These are phyloP conservation scores for Pseudonitzschia pungens DNA, from an alignment of 108 stramenopile species.

Conservation along the genomic window DNA sequence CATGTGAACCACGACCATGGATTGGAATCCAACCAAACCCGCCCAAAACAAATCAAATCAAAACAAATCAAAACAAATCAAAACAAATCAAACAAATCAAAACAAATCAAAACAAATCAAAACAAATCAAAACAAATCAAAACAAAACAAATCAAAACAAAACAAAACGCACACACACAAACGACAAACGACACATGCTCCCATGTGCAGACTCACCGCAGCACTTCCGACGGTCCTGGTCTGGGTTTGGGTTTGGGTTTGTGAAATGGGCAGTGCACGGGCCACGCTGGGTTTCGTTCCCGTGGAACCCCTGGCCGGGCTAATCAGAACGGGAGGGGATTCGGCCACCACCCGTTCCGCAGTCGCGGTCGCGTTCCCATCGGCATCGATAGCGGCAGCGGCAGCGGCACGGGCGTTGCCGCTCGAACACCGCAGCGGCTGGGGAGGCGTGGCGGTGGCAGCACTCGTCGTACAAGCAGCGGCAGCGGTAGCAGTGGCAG, in stretches of 20 bases:
- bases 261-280: not conserved
- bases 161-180: not conserved
- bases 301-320: slow-evolving; percentile 15
- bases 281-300: slow-evolving; percentile 2
- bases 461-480: no score
- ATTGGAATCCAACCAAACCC: no score
- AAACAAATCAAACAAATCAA: no score
- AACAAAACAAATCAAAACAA: not conserved
- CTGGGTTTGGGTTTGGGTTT: slow-evolving; percentile 2
- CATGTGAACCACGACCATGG: no score
- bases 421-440: not conserved
- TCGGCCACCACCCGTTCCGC: slow-evolving; percentile 32
- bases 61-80: no score
- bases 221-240: not conserved
- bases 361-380: slow-evolving; percentile 8
- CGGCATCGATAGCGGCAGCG: slow-evolving; percentile 4
- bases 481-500: not conserved
- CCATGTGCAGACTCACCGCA: not conserved
- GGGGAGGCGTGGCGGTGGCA: not conserved
- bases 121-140: not conserved
- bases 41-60: no score
- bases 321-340: slow-evolving; percentile 35
- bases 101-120: no score
- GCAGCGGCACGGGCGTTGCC: no score
- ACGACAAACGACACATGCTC: no score